Conservation (phyloP, 2,329 filamentous ascomycete genomes). For the Fusarium torreyae region DNA sequence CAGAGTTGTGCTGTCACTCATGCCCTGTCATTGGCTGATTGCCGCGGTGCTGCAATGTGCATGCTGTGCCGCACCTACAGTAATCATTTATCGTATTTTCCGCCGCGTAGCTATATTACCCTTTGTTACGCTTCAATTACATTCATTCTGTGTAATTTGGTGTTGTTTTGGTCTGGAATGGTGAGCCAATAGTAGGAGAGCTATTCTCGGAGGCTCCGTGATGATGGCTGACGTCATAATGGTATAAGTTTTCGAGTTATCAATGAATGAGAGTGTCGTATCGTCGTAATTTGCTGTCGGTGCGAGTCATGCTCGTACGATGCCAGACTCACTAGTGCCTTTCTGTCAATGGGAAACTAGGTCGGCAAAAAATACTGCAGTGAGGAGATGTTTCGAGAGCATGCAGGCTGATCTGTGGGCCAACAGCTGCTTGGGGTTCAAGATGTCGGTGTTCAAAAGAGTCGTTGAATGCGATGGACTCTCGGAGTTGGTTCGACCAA, state of each 20-base stretch:
- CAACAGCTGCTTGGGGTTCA: slow-evolving; percentile 57
- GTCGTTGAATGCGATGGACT: slow-evolving; percentile 57
- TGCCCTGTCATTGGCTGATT: too few species aligned
- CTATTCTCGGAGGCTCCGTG: background rate
- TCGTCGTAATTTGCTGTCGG: background rate
- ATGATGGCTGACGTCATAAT: slow-evolving; percentile 21
- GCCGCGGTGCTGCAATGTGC: too few species aligned
- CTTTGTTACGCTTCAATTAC: slow-evolving; percentile 3
- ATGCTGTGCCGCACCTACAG: too few species aligned
- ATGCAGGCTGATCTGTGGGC: slow-evolving; percentile 48
- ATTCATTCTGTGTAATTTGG: background rate
- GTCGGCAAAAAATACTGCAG: slow-evolving; percentile 55
- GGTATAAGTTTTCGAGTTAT: background rate
- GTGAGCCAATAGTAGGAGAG: background rate
- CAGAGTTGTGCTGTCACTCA: too few species aligned
- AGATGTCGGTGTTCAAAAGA: slow-evolving; percentile 59
- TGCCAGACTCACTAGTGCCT: background rate
- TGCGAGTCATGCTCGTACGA: background rate
- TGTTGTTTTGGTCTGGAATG: background rate
- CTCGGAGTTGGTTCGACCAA: background rate
- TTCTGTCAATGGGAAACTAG: slow-evolving; percentile 53
- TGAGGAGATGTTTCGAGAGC: slow-evolving; percentile 59
- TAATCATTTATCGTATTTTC: background rate
- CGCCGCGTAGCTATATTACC: background rate
- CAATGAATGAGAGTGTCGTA: too few species aligned